These are phyloP conservation scores for Cryptococcus amylolentus DNA, from an alignment of 1,284 basidiomycete species.

Conservation along the genomic window DNA sequence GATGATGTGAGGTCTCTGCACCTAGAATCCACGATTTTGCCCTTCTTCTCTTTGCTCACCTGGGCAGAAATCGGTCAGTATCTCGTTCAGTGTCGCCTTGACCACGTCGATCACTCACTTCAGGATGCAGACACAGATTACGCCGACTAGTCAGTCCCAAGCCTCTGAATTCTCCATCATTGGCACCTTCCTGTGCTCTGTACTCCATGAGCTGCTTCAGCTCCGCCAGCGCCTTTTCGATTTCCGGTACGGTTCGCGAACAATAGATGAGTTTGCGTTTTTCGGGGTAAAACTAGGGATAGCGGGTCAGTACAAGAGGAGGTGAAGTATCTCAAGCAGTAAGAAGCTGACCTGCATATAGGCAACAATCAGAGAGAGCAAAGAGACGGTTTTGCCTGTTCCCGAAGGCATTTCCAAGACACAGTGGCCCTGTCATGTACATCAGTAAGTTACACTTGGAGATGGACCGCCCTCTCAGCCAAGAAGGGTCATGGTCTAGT, in stretches of 20 bases:
- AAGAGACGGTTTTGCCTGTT: slow-evolving; percentile 96
- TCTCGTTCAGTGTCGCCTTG: not conserved
- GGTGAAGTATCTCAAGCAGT: not conserved
- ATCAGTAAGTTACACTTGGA: not conserved
- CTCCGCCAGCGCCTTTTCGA: slow-evolving; percentile 96
- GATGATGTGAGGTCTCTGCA: slow-evolving; percentile 94
- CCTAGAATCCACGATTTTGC: slow-evolving; percentile 91
- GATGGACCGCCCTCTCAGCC: too few relatives aligned
- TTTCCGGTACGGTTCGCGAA: slow-evolving; percentile 99
- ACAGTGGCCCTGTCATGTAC: slow-evolving; percentile 75
- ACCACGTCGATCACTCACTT: slow-evolving; percentile 55
- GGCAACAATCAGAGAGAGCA: slow-evolving; percentile 92
- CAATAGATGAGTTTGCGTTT: slow-evolving; percentile 97
- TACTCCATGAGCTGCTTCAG: slow-evolving; percentile 93
- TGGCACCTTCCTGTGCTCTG: slow-evolving; percentile 69
- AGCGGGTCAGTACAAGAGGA: not conserved
- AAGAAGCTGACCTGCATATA: slow-evolving; percentile 77
- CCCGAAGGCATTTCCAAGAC: slow-evolving; percentile 99
- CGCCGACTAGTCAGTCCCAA: slow-evolving; percentile 92
- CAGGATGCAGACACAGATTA: slow-evolving; percentile 94
- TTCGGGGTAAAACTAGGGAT: slow-evolving; percentile 75
- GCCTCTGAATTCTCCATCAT: slow-evolving; percentile 80
- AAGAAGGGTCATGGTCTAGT: not conserved
- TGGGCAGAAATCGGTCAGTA: slow-evolving; percentile 35
- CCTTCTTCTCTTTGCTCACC: slow-evolving; percentile 97